Base-by-base conservation (phyloP, 1,284 basidiomycete species). In the Singerocomus inundabilis region DNA sequence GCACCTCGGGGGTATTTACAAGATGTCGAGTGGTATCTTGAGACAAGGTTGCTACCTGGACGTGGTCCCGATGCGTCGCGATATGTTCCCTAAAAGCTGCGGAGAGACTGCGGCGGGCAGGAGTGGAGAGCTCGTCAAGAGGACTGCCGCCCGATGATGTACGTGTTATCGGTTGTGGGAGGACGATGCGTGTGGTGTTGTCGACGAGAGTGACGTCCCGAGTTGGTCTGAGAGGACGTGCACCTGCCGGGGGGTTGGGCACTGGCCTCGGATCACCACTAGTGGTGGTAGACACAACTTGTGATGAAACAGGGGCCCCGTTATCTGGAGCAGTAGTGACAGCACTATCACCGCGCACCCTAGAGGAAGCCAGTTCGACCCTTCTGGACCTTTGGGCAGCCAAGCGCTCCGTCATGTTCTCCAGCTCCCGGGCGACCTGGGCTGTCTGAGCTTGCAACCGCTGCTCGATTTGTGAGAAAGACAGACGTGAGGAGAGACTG, bases 361-460 rank as follows among this genome's bases (percentile, higher is more conserved):
- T 35, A 11, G 62, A 44, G 15, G 51, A 33, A 44, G 57, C 64
- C 42, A 63, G 35, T 26, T 60, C 62, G 3, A 62, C 36, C 37
- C 63, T 54, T 28, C 63, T 65, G 25, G 53, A 55, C 26, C 65
- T 54, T 12, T 51, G 51, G 4, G 56, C 46, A 2, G 49, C 48
- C 43, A 70, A 49, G 24, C 54, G 54, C 43, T 55, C 56, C 12
- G 59, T 60, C 62, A 70, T 61, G 46, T 46, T 61, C 45, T 70
- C 70, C 10, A 72, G 49, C 43, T 72, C 69, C 48, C 63, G 63
- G 35, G 71, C 66, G n/a, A 70, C 64, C 39, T 61, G 60, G 21
- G 62, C 60, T 6, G 64, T 62, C 49, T 70, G 67, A 3, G 46
- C 54, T 33, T 66, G 62, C 38, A 63, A 32, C 44, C 50, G 57